These are phyloP conservation scores for Aristolochia fimbriata DNA, from an alignment of 164 flowering plant genomes.

Conservation along the genomic window DNA sequence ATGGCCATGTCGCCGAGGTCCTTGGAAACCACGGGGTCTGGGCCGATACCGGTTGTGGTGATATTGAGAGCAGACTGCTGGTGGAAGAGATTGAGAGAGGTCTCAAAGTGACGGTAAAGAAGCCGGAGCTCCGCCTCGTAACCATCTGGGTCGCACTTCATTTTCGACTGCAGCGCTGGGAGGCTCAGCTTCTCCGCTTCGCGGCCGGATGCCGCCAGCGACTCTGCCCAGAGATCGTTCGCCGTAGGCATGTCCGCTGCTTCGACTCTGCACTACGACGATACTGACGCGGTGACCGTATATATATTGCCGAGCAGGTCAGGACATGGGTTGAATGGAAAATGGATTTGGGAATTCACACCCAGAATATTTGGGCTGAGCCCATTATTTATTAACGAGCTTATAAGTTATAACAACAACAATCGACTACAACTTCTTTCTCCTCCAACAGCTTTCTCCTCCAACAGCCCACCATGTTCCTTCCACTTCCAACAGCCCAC, in stretches of 20 bases:
- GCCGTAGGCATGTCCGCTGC: background rate
- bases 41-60: slow-evolving; percentile 36
- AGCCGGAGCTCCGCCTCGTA: slow-evolving; percentile 60
- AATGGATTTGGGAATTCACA: too few relatives aligned
- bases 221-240: slow-evolving; percentile 19
- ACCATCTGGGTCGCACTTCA: slow-evolving; percentile 88
- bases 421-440: too few relatives aligned
- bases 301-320: too few relatives aligned
- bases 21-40: slow-evolving; percentile 49
- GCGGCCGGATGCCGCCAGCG: slow-evolving; percentile 52
- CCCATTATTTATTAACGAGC: too few relatives aligned
- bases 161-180: slow-evolving; percentile 61
- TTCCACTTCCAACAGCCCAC: too few relatives aligned
- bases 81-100: slow-evolving; percentile 56
- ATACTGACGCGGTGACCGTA: too few relatives aligned
- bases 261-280: too few relatives aligned
- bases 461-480: too few relatives aligned
- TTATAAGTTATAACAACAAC: too few relatives aligned
- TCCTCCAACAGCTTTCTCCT: too few relatives aligned
- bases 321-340: too few relatives aligned
- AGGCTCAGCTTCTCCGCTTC: slow-evolving; percentile 64
- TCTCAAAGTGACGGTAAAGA: slow-evolving; percentile 52
- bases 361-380: too few relatives aligned
- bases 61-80: slow-evolving; percentile 56
- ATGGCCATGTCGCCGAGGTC: slow-evolving; percentile 67